Conservation (phyloP, 179 eudicot species). For the Corrigiola litoralis region DNA sequence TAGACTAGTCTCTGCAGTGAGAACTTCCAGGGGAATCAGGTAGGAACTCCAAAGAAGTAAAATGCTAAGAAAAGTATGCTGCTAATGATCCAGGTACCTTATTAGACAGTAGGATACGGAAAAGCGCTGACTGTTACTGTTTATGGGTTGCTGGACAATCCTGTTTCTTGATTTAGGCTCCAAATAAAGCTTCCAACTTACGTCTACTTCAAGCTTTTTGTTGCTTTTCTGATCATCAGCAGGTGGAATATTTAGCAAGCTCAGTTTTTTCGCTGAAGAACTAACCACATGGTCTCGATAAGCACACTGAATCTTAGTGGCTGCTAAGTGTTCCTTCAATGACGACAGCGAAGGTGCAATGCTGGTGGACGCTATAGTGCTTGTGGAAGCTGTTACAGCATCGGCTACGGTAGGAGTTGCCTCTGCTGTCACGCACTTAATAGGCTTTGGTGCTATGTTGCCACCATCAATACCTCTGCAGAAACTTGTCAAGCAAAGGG, state of each 20-base stretch:
- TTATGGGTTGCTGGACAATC: not conserved
- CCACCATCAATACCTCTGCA: not conserved
- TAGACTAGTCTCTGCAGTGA: too few species aligned
- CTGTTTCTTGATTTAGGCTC: constrained; percentile 8
- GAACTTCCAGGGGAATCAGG: too few species aligned
- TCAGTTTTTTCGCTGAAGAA: not conserved
- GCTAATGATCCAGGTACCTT: constrained; percentile 2
- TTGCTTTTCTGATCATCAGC: not conserved
- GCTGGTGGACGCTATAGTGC: too few species aligned
- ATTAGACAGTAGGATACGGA: not conserved
- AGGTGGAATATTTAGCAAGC: not conserved
- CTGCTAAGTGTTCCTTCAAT: constrained; percentile 12
- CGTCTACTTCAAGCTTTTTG: not conserved
- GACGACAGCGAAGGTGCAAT: not conserved
- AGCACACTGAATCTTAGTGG: constrained; percentile 2
- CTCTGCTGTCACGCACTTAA: too few species aligned
- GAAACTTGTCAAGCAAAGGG: not conserved
- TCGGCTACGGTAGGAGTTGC: not conserved
- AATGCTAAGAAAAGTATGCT: not conserved
- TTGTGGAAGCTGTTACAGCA: not conserved
- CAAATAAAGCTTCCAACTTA: not conserved
- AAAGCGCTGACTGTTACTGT: not conserved
- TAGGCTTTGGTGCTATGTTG: not conserved
- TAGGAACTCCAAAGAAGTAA: not conserved
- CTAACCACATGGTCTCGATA: constrained; percentile 7